Base-by-base conservation (phyloP, 2,329 filamentous ascomycete species). In the Lachnellula hyalina region DNA sequence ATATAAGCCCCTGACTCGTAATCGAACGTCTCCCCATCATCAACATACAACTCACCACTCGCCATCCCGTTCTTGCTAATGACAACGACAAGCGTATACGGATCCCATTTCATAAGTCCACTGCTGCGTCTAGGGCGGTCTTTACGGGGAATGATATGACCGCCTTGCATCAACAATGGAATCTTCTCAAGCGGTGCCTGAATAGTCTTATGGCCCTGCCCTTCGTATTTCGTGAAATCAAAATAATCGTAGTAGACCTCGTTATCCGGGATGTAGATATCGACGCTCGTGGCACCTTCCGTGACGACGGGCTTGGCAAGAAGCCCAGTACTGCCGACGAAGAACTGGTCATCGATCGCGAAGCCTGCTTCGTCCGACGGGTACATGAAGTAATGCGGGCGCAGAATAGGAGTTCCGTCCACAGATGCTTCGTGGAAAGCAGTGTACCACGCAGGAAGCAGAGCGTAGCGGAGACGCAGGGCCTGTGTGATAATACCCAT, bases 171-270 rank as follows among this genome's bases (percentile, higher is more conserved):
- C 45, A 99, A 78, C 14, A 99, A 74, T 0, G 94, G 93, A 17
- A 96, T 89, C 65, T 86, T 90, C 53, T 96, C 89, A 3, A 97
- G 78, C 0, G 92, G 89, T 0, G 93, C 89, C 1, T 82, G 73
- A 38, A 96, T 76, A 0, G 82, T 87, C 58, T 74, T 75, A 70
- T 87, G 86, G 60, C 89, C 88, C 59, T 85, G 84, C 23, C 86
- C 85, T 40, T 77, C 72, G 67, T 95, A 84, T 44, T 83, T 76
- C 42, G 86, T 83, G 74, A 90, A 96, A 65, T 90, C 90, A 69
- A 94, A 95, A 75, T 99, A 99, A 73, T 97, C 89, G 67, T 92
- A 99, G 72, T 99, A 97, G 51, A 88, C 81, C 71, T 95, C 89
- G 55, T 87, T 82, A 63, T 97, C 93, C 0, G 92, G 87, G 52